These are phyloP conservation scores for Phytophthora tubulina DNA, from an alignment of 352 stramenopile genomes.

Conservation along the genomic window DNA sequence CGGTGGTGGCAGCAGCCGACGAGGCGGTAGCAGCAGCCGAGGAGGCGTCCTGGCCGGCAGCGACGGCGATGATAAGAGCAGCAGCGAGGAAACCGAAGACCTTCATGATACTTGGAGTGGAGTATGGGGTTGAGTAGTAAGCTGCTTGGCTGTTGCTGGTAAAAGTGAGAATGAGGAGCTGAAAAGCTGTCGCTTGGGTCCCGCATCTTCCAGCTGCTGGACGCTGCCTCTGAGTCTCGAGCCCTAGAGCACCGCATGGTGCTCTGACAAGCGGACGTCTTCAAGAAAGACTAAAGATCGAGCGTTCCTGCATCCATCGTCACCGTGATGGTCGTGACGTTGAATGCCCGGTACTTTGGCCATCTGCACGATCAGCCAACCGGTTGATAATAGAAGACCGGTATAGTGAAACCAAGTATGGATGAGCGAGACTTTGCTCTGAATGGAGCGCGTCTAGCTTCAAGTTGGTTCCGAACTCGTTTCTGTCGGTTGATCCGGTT, in stretches of 20 bases:
- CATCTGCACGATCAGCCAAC: background rate
- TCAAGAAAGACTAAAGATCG: slow-evolving; percentile 1
- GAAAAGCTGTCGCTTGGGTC: background rate
- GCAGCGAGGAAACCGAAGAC: slow-evolving; percentile 52
- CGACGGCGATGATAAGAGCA: slow-evolving; percentile 50
- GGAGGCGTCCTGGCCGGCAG: slow-evolving; percentile 33
- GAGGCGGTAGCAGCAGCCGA: slow-evolving; percentile 24
- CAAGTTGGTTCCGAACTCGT: slow-evolving; percentile 25
- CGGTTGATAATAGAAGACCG: background rate
- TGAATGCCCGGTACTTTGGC: slow-evolving; percentile 9
- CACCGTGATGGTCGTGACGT: slow-evolving; percentile 26
- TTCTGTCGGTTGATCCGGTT: background rate
- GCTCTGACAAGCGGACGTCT: slow-evolving; percentile 18
- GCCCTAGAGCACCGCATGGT: slow-evolving; percentile 22
- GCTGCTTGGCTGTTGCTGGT: slow-evolving; percentile 51
- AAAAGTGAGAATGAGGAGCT: slow-evolving; percentile 51
- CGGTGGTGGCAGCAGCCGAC: slow-evolving; percentile 19
- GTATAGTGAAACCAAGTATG: slow-evolving; percentile 18
- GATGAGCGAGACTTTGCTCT: slow-evolving; percentile 3
- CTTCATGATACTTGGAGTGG: slow-evolving; percentile 48
- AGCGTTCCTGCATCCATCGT: slow-evolving; percentile 16
- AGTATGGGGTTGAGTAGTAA: slow-evolving; percentile 22
- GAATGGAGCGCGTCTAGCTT: slow-evolving; percentile 28
- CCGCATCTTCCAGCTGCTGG: background rate
- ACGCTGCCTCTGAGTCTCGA: slow-evolving; percentile 4